Conservation (phyloP, 129 eudicot genomes). For the Deinandra increscens region DNA sequence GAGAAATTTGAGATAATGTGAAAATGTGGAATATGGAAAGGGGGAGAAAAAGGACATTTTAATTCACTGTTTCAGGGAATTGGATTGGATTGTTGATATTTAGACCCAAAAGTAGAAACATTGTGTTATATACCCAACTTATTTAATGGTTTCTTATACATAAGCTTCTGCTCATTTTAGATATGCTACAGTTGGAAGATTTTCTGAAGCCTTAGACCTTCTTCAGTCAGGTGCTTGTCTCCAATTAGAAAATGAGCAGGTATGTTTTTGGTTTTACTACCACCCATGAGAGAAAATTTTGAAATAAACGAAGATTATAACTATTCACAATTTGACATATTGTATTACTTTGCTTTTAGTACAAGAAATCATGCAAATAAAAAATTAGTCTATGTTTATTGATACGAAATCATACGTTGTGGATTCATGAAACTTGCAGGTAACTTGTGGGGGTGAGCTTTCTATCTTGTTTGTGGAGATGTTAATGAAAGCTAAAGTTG, state of each 20-base stretch:
- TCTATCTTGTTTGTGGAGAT: slow-evolving; percentile 78
- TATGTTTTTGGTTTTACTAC: slow-evolving; percentile 11
- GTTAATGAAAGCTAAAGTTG: slow-evolving; percentile 74
- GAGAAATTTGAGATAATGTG: not conserved
- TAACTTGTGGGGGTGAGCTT: slow-evolving; percentile 93
- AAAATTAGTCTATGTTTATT: slow-evolving; percentile 6
- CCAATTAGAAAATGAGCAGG: slow-evolving; percentile 76
- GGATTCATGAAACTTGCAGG: slow-evolving; percentile 42
- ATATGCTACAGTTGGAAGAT: slow-evolving; percentile 62
- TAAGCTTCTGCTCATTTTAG: slow-evolving; percentile 38
- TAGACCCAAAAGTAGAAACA: not conserved
- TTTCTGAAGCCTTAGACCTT: slow-evolving; percentile 68
- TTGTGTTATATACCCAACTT: not conserved
- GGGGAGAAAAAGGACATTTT: not conserved
- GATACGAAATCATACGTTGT: slow-evolving; percentile 13
- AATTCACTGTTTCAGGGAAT: not conserved
- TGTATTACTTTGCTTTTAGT: too few relatives aligned
- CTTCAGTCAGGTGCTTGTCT: slow-evolving; percentile 82
- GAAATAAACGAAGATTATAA: not conserved
- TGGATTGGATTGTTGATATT: not conserved
- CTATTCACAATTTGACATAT: too few relatives aligned
- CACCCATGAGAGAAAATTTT: slow-evolving; percentile 2
- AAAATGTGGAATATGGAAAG: not conserved
- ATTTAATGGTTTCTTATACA: not conserved
- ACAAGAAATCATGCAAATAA: not conserved